Base-by-base conservation (phyloP, 257 asterid genomes). In the Solanum pinnatisectum region DNA sequence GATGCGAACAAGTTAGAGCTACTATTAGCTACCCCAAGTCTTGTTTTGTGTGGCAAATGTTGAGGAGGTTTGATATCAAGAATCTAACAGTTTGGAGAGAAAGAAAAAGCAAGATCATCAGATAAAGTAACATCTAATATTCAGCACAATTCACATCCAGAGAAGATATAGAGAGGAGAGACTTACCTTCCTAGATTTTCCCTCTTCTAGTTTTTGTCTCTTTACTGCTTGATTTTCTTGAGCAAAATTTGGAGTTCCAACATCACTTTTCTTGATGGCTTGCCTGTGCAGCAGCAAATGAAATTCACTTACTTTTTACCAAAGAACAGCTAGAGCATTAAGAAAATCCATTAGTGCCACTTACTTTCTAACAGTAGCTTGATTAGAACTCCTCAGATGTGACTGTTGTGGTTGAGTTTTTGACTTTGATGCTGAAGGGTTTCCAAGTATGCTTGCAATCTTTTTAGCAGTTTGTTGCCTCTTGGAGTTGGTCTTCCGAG, bases 211-310 rank as follows among this genome's bases (percentile, higher is more conserved):
- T 87, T 96, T 97, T 90, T 97, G 99, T 94, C 93, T 93, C 94
- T 97, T 97, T 60, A 96, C 93, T 59, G 99, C 98, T 90, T 87
- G 99, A 90, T 94, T 96, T 82, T 95, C 98, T 63, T 95, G 99
- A 20, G 93, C 93, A 36, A 94, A 84, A 85, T 83, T 93, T 79
- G 95, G 95, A 89, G 98, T 90, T 90, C 94, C 98, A 56, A 63
- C 91, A 52, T 89, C 52, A 68, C 65, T 92, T 91, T 92, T 95
- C 67, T 46, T 91, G 90, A 89, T 93, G 30, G 88, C 70, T 20
- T 92, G 93, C 91, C 99, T 96, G 92, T 59, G 46, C 49, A 88
- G 27, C 35, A 59, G 40, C 86, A 85, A 52, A 22, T 39, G 83
- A 77, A 5, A 84, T 37, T 6, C 59, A 73, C 86, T 86, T 90